Evolutionary conservation across 1,139 yeast species (phyloP).

Genomic region (Geotrichum carabidarum): DNA sequence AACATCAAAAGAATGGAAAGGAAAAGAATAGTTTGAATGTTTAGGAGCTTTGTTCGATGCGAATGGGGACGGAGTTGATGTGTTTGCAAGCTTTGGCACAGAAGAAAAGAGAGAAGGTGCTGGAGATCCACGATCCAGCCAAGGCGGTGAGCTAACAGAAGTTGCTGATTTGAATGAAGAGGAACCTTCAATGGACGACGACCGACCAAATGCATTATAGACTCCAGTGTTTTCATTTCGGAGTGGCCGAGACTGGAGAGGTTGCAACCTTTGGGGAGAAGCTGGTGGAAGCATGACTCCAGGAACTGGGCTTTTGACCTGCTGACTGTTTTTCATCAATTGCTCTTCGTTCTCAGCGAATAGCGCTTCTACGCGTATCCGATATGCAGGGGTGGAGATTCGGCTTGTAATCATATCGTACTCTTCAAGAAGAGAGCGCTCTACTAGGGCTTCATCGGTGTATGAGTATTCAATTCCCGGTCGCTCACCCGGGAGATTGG

Average conservation of each 20-base stretch:
- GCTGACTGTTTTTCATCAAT: neutral
- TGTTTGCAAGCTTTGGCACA: neutral
- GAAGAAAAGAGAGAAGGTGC: constrained; percentile 15
- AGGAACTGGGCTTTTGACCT: neutral
- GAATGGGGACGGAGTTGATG: constrained; percentile 6
- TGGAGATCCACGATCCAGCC: constrained; percentile 14
- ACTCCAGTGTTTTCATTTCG: constrained; percentile 12
- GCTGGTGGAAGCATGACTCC: constrained; percentile 5
- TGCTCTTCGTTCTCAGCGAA: constrained; percentile 25
- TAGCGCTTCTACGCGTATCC: constrained; percentile 31
- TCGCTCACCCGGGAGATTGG: constrained; percentile 36
- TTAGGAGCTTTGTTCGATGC: constrained; percentile 1
- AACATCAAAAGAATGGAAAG: constrained; percentile 15
- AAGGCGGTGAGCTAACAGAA: constrained; percentile 6
- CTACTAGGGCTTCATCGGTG: constrained; percentile 33
- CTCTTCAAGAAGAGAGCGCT: constrained; percentile 26
- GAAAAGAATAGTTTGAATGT: constrained; percentile 3
- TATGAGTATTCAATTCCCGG: constrained; percentile 32
- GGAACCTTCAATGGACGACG: constrained; percentile 16
- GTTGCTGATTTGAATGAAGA: constrained; percentile 11
- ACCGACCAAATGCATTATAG: constrained; percentile 4
- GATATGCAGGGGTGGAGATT: constrained; percentile 34
- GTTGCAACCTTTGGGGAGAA: constrained; percentile 8
- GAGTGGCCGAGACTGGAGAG: constrained; percentile 13
- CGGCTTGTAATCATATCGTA: constrained; percentile 39